Evolutionary conservation across 176 grass and related monocot genomes (phyloP), one percentile per base, ranked within the genome.

Genomic region (Oryza rufipogon): DNA sequence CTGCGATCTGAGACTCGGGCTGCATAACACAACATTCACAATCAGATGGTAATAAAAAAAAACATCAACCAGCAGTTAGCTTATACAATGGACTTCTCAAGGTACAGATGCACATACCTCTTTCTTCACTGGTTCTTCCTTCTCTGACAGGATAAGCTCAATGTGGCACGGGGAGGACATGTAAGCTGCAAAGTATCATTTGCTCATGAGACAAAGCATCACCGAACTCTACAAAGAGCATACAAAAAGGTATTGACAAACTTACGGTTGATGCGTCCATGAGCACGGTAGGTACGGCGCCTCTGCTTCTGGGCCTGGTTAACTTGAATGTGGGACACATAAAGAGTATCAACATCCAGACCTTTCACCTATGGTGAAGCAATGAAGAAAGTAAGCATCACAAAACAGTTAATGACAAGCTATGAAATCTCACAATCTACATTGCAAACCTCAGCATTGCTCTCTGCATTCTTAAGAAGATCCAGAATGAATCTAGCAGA

Each of bases 131-230:
- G 89, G 77, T 42, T 97, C 94, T 82, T 97, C 94, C 87, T 97
- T 97, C 87, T 97, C 94, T 0, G 87, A 91, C 75, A 97, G 42
- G 42, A 97, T 91, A 58, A 93, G 49, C 78, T 97, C 94, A 32
- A 97, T 97, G 87, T 97, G 94, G 81, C 94, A 97, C 0, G 89
- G 91, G 33, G 87, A 87, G 11, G 91, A 97, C 94, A 97, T 97
- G 86, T 97, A 97, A 71, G 94, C 94, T 94, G 80, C 33, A 87
- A 30, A 42, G 5, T 71, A 15, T 42, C 17, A 1, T 20, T 20
- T 10, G 60, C 0, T 15, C 10, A 60, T 20, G 39, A 38, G 11
- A 54, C 46, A 45, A 33, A 13, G 2, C 4, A 14, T 13, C 7
- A 6, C 64, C 7, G 5, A 60, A 69, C 10, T 10, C 12, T 1